Evolutionary conservation across 2,329 filamentous ascomycete species (phyloP).

Genomic region (Colletotrichum salicis): DNA sequence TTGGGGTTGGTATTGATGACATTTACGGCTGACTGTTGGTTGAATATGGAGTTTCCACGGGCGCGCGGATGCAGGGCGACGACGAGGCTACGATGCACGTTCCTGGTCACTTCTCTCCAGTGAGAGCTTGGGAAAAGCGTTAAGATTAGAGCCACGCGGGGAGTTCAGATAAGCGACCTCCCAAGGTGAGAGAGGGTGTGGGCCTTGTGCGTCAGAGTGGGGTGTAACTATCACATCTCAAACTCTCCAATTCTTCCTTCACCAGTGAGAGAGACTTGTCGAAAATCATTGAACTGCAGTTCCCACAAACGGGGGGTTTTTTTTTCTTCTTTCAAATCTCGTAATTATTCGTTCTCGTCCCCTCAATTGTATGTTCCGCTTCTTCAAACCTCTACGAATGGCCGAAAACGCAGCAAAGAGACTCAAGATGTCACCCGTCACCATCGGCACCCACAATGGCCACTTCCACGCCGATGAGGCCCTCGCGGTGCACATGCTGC

Average conservation of each 20-base stretch:
- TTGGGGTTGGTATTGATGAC: conserved; percentile 21
- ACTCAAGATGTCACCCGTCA: conserved; percentile 73
- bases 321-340: neutral
- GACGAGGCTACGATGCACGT: conserved; percentile 35
- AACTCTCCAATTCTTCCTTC: conserved; percentile 31
- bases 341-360: neutral
- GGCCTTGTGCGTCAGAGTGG: neutral
- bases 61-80: conserved; percentile 31
- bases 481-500: conserved; percentile 94
- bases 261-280: neutral
- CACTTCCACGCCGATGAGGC: conserved; percentile 99
- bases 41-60: conserved; percentile 22
- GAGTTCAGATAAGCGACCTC: neutral
- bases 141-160: conserved; percentile 18
- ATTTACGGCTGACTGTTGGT: conserved; percentile 14
- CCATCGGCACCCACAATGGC: conserved; percentile 94
- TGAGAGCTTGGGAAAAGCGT: conserved; percentile 34
- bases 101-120: conserved; percentile 32
- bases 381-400: conserved; percentile 58
- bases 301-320: neutral
- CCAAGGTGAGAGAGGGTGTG: neutral
- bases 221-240: conserved; percentile 32
- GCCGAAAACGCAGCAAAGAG: conserved; percentile 81
- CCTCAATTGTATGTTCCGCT: conserved; percentile 53
- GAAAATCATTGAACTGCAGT: conserved; percentile 16